Base-by-base conservation (phyloP, 495 filamentous ascomycete species). In the Podospora australis region DNA sequence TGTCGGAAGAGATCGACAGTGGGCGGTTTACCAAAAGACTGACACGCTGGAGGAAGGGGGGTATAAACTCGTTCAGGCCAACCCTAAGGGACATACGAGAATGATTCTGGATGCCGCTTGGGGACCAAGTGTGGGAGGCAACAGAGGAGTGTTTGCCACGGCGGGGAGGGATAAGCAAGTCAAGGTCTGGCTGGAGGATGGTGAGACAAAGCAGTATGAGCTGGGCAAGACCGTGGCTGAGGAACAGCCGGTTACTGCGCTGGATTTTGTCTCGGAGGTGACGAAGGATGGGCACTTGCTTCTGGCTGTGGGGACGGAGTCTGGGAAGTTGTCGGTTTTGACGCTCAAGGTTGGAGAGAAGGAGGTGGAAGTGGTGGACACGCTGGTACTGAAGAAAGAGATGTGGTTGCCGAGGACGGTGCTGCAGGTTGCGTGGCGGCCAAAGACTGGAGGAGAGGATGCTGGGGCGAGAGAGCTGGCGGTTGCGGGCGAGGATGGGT, bases 31-130 rank as follows among this genome's bases (percentile, higher is more conserved):
- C 55, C 62, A 79, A 50, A 70, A 78, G 35, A 59, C 57, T 29
- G 58, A 61, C 9, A 55, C 47, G 7, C 34, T 23, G 23, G 60
- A 62, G 6, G 70, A 62, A 2, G 60, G 51, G 0, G 54, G 54
- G 16, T 95, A 85, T 49, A 68, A 61, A 34, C 67, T 84, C 2
- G 49, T 73, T 14, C 65, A 79, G 36, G 71, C 78, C 6, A 87
- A 92, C 53, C 78, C 82, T 1, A 95, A 92, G 67, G 90, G 84
- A 2, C 92, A 99, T 65, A 73, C 84, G 16, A 71, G 92, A 45
- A 96, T 97, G 88, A 87, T 99, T 34, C 70, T 96, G 17, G 87
- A 86, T 59, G 81, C 79, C 3, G 77, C 82, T 7, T 99, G 92
- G 91, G 82, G 82, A 8, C 87, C 88, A 7, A 16, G 20, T 16